These are phyloP conservation scores for Aspergillus sp. DNA, from an alignment of 2,329 filamentous ascomycete genomes.

Conservation along the genomic window DNA sequence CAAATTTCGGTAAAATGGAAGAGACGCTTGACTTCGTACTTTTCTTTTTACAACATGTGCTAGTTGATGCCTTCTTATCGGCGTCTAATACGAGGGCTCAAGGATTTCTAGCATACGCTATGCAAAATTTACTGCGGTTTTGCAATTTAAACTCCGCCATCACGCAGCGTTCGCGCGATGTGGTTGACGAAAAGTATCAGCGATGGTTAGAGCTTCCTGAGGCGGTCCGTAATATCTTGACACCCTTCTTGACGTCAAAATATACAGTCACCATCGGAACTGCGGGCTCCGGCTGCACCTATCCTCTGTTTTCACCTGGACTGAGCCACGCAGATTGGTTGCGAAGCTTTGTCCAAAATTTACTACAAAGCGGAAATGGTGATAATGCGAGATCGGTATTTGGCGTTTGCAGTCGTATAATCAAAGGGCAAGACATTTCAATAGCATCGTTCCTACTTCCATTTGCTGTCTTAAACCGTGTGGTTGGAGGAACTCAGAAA, in stretches of 20 bases:
- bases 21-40: slow-evolving; percentile 86
- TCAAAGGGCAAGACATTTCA: slow-evolving; percentile 80
- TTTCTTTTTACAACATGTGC: slow-evolving; percentile 79
- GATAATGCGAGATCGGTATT: slow-evolving; percentile 76
- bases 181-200: slow-evolving; percentile 61
- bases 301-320: slow-evolving; percentile 73
- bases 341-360: slow-evolving; percentile 73
- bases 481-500: slow-evolving; percentile 68
- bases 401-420: slow-evolving; percentile 74
- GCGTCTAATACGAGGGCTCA: slow-evolving; percentile 84
- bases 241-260: slow-evolving; percentile 81
- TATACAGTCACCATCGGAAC: slow-evolving; percentile 70
- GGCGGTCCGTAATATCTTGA: slow-evolving; percentile 74
- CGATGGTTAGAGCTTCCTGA: slow-evolving; percentile 80
- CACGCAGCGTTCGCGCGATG: slow-evolving; percentile 51
- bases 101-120: slow-evolving; percentile 88
- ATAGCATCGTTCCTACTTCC: slow-evolving; percentile 88
- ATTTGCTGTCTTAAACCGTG: slow-evolving; percentile 79
- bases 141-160: slow-evolving; percentile 68
- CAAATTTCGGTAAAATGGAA: slow-evolving; percentile 75
- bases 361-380: slow-evolving; percentile 75
- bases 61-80: slow-evolving; percentile 89
- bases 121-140: slow-evolving; percentile 84
- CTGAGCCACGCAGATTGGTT: slow-evolving; percentile 80
- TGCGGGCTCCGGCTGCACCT: slow-evolving; percentile 56